Evolutionary conservation across 257 asterid species (phyloP).

Genomic region (Linderniella brevidens): DNA sequence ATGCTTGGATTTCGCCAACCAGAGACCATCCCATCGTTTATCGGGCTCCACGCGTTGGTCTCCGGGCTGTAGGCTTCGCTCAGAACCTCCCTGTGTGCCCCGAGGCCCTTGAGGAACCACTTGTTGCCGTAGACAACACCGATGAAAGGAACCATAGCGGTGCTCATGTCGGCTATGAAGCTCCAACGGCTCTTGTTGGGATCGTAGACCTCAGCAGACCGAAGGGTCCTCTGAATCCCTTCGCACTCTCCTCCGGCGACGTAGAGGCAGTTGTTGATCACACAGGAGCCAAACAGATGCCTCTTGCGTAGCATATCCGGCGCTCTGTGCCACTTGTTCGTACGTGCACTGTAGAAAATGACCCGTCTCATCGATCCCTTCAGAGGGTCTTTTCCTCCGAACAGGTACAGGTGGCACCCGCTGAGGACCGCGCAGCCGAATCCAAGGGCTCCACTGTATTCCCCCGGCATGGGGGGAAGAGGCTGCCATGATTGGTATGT

Average conservation of each 20-base stretch:
- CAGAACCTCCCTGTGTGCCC: constrained; percentile 47
- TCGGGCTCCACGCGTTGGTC: constrained; percentile 29
- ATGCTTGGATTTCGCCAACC: constrained; percentile 58
- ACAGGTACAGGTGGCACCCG: constrained; percentile 44
- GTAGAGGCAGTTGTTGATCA: constrained; percentile 42
- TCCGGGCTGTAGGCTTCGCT: constrained; percentile 39
- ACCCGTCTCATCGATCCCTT: constrained; percentile 49
- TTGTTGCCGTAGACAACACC: constrained; percentile 40
- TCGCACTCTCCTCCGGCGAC: constrained; percentile 63
- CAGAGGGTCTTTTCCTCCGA: constrained; percentile 43
- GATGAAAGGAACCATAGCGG: constrained; percentile 51
- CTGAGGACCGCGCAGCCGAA: constrained; percentile 56
- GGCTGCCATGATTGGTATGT: constrained; percentile 50
- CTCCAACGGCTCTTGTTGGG: constrained; percentile 49
- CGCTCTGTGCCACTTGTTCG: constrained; percentile 52
- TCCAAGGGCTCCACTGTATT: constrained; percentile 35
- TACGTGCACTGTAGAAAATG: constrained; percentile 41
- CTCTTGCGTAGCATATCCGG: constrained; percentile 49
- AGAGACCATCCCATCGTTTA: constrained; percentile 39
- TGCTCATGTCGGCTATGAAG: constrained; percentile 46
- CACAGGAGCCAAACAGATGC: constrained; percentile 46
- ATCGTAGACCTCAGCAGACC: constrained; percentile 44
- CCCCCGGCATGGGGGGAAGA: constrained; percentile 43
- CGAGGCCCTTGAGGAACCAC: constrained; percentile 47
- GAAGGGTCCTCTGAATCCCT: constrained; percentile 37